phyloP scores from a whole-genome alignment of 2,329 filamentous ascomycete genomes.

The Venturia asperata region DNA sequence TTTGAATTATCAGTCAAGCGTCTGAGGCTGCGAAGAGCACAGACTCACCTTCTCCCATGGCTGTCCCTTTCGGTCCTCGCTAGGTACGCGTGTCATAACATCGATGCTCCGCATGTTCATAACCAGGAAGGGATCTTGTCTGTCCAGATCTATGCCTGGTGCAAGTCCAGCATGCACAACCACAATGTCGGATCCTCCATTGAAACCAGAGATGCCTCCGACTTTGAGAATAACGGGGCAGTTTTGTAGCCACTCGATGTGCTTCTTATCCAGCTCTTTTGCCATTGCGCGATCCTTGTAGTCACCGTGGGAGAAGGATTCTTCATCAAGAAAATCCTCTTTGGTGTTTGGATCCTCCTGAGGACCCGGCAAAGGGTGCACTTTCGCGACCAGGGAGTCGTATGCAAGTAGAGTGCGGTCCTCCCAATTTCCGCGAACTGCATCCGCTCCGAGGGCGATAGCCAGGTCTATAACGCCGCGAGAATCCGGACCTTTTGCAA shows the following conservation, averaged over 20 bases:
- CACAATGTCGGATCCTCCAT: slow-evolving; percentile 55
- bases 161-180: slow-evolving; percentile 84
- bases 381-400: slow-evolving; percentile 28
- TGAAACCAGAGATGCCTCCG: slow-evolving; percentile 45
- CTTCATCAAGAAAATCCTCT: slow-evolving; percentile 28
- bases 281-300: slow-evolving; percentile 46
- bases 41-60: slow-evolving; percentile 56
- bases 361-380: slow-evolving; percentile 24
- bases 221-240: slow-evolving; percentile 74
- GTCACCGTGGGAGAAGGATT: slow-evolving; percentile 30
- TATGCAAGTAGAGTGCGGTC: slow-evolving; percentile 70
- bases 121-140: slow-evolving; percentile 69
- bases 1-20: background rate
- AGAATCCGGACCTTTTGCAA: slow-evolving; percentile 83
- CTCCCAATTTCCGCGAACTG: slow-evolving; percentile 88
- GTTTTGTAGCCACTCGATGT: slow-evolving; percentile 60
- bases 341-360: slow-evolving; percentile 30
- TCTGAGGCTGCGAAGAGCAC: slow-evolving; percentile 15
- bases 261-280: slow-evolving; percentile 50
- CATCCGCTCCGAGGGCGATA: slow-evolving; percentile 65
- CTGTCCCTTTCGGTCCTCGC: slow-evolving; percentile 45
- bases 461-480: slow-evolving; percentile 68
- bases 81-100: slow-evolving; percentile 53
- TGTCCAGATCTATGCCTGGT: slow-evolving; percentile 61
- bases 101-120: slow-evolving; percentile 90